These are phyloP conservation scores for Grosmannia serpens DNA, from an alignment of 2,329 filamentous ascomycete genomes.

Conservation along the genomic window DNA sequence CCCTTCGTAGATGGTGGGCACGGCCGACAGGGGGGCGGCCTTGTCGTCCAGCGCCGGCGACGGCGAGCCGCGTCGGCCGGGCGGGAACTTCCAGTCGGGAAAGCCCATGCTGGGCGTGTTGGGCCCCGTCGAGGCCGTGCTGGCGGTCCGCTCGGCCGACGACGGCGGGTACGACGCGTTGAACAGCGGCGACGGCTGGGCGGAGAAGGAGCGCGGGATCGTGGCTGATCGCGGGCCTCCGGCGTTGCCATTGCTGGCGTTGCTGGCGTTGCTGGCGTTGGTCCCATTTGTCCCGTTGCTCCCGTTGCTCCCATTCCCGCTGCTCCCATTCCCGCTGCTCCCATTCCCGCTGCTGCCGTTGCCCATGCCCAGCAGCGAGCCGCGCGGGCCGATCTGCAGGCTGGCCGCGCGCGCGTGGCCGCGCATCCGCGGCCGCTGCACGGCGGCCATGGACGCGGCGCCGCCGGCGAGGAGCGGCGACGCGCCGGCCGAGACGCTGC, in stretches of 20 bases:
- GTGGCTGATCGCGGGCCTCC: conserved; percentile 19
- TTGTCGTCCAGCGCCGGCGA: conserved; percentile 25
- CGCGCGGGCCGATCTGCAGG: conserved; percentile 57
- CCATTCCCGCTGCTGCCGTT: background rate
- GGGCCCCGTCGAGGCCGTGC: conserved; percentile 30
- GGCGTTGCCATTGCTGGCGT: background rate
- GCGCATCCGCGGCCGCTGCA: conserved; percentile 34
- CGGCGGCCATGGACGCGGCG: background rate
- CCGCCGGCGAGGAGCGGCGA: conserved; percentile 22
- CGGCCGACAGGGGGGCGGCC: conserved; percentile 9
- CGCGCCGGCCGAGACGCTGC: conserved; percentile 18
- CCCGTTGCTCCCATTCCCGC: too few species aligned
- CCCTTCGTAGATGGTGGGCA: conserved; percentile 40
- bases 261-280: background rate
- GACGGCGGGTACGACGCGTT: conserved; percentile 41
- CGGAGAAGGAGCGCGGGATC: conserved; percentile 31
- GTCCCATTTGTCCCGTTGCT: too few species aligned
- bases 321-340: background rate
- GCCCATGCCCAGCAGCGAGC: conserved; percentile 19
- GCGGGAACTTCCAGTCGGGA: conserved; percentile 47
- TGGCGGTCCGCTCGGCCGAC: conserved; percentile 5
- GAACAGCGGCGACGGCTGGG: conserved; percentile 37
- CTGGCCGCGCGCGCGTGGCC: conserved; percentile 71
- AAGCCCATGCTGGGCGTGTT: conserved; percentile 33
- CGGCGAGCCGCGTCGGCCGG: conserved; percentile 26